Base-by-base conservation (phyloP, 2,329 filamentous ascomycete species). In the Monosporascus sp. region DNA sequence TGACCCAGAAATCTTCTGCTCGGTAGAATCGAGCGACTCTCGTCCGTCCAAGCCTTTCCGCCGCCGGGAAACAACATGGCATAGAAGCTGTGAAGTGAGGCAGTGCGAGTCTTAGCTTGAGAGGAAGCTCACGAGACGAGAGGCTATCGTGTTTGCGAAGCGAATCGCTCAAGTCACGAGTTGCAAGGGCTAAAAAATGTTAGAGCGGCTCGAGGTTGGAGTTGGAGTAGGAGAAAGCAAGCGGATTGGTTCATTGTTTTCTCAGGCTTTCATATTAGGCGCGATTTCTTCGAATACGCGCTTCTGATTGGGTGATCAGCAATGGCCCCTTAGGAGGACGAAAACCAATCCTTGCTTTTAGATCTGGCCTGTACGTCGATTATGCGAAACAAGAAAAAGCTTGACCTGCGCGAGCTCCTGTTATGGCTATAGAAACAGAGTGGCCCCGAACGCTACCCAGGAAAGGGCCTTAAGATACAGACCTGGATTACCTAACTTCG, bases 171-270 rank as follows among this genome's bases (percentile, higher is more conserved):
- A 50, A 52, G 36, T 44, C 53, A 22, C 27, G 11, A 48, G 42
- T 27, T 50, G 34, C 11, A 44, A 11, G 6, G 39, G 41, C 27
- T 17, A 15, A 58, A 55, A 53, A 53, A 52, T 58, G 60, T 56
- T 62, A 31, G n/a, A 46, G 42, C 42, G 42, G 42, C 24, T 46
- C 11, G 6, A 41, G 71, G 73, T 72, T 75, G 51, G 36, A 48
- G 42, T 27, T 25, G 14, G 52, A 50, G 51, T 42, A 56, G 49
- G 49, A 53, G 49, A 58, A 50, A 48, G 51, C 45, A 39, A 41
- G 34, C n/a, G 49, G 38, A 59, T 65, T 64, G 61, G 62, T 47
- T 24, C 15, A 39, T 9, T 50, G 47, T 7, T 53, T 51, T 27
- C 52, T 34, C 36, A 38, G 18, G 41, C 49, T 56, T 56, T 65